Percentiles rank a stretch among this genome's conserved stretches.
Evolutionary conservation across 495 filamentous ascomycete genomes (phyloP).

Genomic region (Hyaloscypha bicolor): DNA sequence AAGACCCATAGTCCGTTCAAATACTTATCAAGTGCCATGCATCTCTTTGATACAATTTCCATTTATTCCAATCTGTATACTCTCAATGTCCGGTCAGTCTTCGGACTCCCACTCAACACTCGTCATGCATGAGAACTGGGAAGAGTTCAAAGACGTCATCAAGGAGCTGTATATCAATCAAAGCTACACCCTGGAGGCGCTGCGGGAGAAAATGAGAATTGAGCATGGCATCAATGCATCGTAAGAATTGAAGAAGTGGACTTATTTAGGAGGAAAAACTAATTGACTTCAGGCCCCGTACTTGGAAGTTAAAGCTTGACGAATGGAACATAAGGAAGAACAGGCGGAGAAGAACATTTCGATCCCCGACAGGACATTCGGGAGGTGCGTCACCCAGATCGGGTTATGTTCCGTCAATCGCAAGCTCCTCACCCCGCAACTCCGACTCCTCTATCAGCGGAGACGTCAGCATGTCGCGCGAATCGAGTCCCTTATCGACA

Average conservation of each 20-base stretch:
- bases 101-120: background rate
- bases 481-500: background rate
- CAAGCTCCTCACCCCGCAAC: background rate
- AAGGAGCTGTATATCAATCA: background rate
- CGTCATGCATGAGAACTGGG: background rate
- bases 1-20: no score
- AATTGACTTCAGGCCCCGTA: background rate
- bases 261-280: background rate
- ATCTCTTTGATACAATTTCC: background rate
- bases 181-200: background rate
- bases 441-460: background rate
- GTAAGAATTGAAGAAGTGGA: background rate
- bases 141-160: background rate
- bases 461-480: background rate
- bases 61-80: background rate
- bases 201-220: background rate
- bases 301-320: slow-evolving; percentile 2
- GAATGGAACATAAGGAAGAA: slow-evolving; percentile 4
- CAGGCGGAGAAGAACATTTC: background rate
- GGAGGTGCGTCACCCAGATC: background rate
- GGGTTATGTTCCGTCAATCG: background rate
- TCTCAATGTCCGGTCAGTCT: background rate
- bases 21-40: background rate
- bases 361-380: background rate
- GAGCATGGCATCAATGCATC: background rate